Evolutionary conservation across 2,329 filamentous ascomycete species (phyloP).

Genomic region (Lasiodiplodia theobromae): DNA sequence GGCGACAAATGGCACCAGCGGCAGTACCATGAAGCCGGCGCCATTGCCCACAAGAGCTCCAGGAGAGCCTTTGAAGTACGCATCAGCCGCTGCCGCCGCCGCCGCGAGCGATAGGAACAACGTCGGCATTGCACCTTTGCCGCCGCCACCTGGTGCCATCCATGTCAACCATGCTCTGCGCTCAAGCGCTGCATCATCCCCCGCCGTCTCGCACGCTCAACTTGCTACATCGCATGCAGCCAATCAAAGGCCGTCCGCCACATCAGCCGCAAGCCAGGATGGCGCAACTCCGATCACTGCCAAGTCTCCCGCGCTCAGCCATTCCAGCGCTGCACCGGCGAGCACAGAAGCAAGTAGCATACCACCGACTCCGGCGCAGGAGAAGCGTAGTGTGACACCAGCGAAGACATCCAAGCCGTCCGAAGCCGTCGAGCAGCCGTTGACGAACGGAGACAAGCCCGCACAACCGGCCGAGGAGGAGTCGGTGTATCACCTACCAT

Average conservation of each 20-base stretch:
- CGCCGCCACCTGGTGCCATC: conserved; percentile 78
- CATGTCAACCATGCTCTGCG: conserved; percentile 57
- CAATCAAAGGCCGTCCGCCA: conserved; percentile 44
- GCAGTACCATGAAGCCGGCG: conserved; percentile 87
- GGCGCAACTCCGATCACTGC: conserved; percentile 50
- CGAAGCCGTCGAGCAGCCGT: conserved; percentile 37
- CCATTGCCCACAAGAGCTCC: conserved; percentile 82
- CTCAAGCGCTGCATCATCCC: conserved; percentile 65
- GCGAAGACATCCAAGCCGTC: conserved; percentile 39
- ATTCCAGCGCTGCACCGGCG: conserved; percentile 51
- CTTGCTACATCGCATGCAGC: conserved; percentile 36
- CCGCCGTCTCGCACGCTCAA: conserved; percentile 49
- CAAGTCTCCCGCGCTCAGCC: conserved; percentile 61
- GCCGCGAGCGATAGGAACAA: conserved; percentile 87
- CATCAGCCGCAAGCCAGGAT: conserved; percentile 46
- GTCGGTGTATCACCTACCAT: conserved; percentile 90
- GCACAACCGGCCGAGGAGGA: conserved; percentile 67
- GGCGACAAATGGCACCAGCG: conserved; percentile 66
- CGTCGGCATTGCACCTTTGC: conserved; percentile 90
- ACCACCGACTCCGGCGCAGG: conserved; percentile 55
- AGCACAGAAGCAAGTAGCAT: conserved; percentile 50
- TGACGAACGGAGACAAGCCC: conserved; percentile 62
- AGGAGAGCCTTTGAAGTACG: conserved; percentile 93
- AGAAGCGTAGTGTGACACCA: conserved; percentile 51
- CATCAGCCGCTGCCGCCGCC: conserved; percentile 91